phyloP scores from a whole-genome alignment of 208 protist genomes.

The Angomonas deanei region DNA sequence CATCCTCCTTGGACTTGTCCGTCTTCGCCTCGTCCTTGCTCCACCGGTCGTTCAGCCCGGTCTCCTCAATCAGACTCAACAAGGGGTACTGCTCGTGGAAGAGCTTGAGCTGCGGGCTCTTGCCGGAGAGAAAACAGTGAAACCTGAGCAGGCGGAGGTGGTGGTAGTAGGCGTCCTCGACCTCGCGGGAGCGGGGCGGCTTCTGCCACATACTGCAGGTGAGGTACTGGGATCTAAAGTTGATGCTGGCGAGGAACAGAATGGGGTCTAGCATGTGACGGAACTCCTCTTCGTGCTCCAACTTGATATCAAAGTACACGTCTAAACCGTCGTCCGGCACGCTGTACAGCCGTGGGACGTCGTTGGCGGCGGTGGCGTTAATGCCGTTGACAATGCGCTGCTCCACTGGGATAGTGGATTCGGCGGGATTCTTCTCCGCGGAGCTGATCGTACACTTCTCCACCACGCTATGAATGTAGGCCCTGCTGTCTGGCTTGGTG shows the following conservation, averaged over 20 bases:
- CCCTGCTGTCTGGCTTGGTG: conserved; percentile 10
- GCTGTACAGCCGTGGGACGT: conserved; percentile 1
- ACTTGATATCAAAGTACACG: conserved; percentile 58
- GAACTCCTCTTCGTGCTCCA: conserved; percentile 53
- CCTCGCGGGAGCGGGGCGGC: conserved; percentile 33
- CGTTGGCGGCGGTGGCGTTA: background rate
- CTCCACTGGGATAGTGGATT: background rate
- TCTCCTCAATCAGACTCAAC: conserved; percentile 63
- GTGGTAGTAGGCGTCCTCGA: conserved; percentile 68
- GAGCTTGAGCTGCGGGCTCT: conserved; percentile 35
- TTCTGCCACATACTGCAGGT: conserved; percentile 66
- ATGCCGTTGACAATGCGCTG: background rate
- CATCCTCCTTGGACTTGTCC: conserved; percentile 1
- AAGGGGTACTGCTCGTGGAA: conserved; percentile 69
- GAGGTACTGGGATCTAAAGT: conserved; percentile 81
- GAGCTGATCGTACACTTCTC: background rate
- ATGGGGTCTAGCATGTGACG: conserved; percentile 57
- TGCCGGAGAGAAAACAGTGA: conserved; percentile 24
- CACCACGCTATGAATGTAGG: background rate
- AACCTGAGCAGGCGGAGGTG: conserved; percentile 67
- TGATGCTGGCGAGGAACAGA: conserved; percentile 69
- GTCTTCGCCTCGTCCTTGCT: background rate
- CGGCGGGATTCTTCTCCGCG: background rate
- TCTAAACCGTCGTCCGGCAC: conserved; percentile 24
- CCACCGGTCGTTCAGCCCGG: conserved; percentile 20